Percentiles rank a stretch among this genome's conserved stretches.
Conservation (phyloP, 257 asterid species). For the Nicotiana benthamiana region DNA sequence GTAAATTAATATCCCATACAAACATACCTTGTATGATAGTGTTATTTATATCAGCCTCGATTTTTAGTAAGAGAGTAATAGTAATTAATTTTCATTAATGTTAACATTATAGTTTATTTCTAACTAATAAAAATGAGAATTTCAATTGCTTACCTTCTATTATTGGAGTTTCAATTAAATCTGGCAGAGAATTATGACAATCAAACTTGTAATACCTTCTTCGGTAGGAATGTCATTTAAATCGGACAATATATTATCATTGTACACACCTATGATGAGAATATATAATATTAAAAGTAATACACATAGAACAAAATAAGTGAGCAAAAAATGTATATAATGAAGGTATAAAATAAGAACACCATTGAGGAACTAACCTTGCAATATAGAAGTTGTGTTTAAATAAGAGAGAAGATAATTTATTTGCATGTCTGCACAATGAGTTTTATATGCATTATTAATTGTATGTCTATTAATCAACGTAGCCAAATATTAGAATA, state of each 20-base stretch:
- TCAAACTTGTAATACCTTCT: background rate
- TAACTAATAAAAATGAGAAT: background rate
- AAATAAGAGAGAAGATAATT: background rate
- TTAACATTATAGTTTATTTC: background rate
- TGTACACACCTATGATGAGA: background rate
- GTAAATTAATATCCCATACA: background rate
- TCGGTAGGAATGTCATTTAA: background rate
- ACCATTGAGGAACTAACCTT: background rate
- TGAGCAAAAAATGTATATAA: background rate
- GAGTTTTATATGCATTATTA: too few relatives aligned
- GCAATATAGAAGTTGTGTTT: background rate
- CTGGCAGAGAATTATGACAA: background rate
- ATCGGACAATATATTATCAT: background rate
- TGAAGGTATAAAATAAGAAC: too few relatives aligned
- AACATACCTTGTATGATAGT: background rate
- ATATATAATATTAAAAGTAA: too few relatives aligned
- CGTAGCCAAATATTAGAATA: too few relatives aligned
- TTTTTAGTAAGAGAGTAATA: background rate
- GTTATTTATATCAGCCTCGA: background rate
- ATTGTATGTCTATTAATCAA: too few relatives aligned
- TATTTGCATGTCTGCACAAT: background rate
- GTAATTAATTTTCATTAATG: background rate
- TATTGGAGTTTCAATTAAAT: background rate
- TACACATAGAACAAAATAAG: background rate
- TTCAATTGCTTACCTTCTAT: background rate